Evolutionary conservation across 306 rosid genomes (phyloP).

Genomic region (Senna siamea): DNA sequence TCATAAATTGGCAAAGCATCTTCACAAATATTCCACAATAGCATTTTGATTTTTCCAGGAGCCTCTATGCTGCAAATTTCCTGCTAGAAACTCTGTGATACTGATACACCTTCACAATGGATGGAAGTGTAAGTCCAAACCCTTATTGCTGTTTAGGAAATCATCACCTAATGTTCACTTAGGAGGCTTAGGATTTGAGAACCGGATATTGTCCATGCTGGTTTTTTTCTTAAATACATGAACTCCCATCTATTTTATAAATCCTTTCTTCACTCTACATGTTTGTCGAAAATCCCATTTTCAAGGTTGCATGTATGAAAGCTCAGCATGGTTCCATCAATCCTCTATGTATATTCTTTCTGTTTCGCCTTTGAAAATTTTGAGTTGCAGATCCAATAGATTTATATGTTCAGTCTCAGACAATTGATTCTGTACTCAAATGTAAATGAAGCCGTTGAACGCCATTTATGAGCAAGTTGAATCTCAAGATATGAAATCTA

Average conservation of each 20-base stretch:
- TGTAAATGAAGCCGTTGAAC: constrained; percentile 12
- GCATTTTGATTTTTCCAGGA: too few species aligned
- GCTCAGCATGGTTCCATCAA: constrained; percentile 35
- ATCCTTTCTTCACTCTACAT: not conserved
- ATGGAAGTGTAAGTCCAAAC: not conserved
- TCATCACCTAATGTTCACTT: not conserved
- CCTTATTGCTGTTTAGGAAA: not conserved
- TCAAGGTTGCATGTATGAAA: not conserved
- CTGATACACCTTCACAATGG: not conserved
- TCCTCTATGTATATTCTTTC: constrained; percentile 1
- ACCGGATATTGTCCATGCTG: constrained; percentile 25
- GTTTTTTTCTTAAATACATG: constrained; percentile 22
- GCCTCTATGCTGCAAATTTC: too few species aligned
- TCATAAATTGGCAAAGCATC: not conserved
- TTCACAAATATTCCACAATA: too few species aligned
- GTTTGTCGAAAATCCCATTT: not conserved
- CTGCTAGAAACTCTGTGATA: too few species aligned
- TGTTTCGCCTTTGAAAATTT: not conserved
- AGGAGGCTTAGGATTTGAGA: not conserved
- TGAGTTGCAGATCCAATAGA: not conserved
- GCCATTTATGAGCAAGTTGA: constrained; percentile 11
- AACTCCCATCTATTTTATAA: constrained; percentile 28
- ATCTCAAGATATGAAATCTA: not conserved
- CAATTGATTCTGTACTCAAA: not conserved
- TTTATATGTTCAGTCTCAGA: constrained; percentile 2